Conservation (phyloP, 176 grass and related monocot species). For the Aechmea fasciata region DNA sequence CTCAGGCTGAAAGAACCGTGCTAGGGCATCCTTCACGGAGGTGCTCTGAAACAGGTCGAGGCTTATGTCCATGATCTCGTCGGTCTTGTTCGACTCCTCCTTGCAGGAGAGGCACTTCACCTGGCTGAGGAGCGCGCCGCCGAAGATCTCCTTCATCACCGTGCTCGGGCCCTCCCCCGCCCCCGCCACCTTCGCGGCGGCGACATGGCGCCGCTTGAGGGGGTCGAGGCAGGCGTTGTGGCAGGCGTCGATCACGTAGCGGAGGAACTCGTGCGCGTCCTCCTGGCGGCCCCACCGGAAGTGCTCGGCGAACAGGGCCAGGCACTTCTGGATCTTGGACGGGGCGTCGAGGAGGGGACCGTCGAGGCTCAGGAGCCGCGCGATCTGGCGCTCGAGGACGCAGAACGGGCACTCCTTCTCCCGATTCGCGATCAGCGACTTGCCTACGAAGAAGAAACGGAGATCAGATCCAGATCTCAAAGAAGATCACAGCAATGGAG, state of each 20-base stretch:
- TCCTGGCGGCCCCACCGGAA: slow-evolving; percentile 84
- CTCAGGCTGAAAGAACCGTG: slow-evolving; percentile 75
- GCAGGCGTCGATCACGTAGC: slow-evolving; percentile 72
- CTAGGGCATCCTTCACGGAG: slow-evolving; percentile 72
- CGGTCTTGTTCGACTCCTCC: slow-evolving; percentile 85
- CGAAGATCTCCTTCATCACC: slow-evolving; percentile 88
- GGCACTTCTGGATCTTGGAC: slow-evolving; percentile 47
- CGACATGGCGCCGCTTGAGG: slow-evolving; percentile 28
- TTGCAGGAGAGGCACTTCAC: slow-evolving; percentile 95
- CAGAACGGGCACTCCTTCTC: slow-evolving; percentile 92
- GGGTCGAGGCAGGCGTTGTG: slow-evolving; percentile 51
- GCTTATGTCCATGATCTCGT: slow-evolving; percentile 97
- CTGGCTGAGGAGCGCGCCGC: slow-evolving; percentile 72
- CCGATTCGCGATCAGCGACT: slow-evolving; percentile 52
- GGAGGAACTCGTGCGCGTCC: slow-evolving; percentile 87
- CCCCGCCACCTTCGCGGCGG: slow-evolving; percentile 25
- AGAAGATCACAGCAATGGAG: not conserved
- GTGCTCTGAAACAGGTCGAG: slow-evolving; percentile 65
- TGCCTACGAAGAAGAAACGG: slow-evolving; percentile 39
- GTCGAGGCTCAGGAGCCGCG: slow-evolving; percentile 25
- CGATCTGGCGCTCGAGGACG: slow-evolving; percentile 70
- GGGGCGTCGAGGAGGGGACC: slow-evolving; percentile 47
- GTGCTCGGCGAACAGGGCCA: slow-evolving; percentile 61
- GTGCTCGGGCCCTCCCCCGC: slow-evolving; percentile 19
- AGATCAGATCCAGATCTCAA: not conserved